These are phyloP conservation scores for Hypoxylon sp. DNA, from an alignment of 2,329 filamentous ascomycete species.

Conservation along the genomic window DNA sequence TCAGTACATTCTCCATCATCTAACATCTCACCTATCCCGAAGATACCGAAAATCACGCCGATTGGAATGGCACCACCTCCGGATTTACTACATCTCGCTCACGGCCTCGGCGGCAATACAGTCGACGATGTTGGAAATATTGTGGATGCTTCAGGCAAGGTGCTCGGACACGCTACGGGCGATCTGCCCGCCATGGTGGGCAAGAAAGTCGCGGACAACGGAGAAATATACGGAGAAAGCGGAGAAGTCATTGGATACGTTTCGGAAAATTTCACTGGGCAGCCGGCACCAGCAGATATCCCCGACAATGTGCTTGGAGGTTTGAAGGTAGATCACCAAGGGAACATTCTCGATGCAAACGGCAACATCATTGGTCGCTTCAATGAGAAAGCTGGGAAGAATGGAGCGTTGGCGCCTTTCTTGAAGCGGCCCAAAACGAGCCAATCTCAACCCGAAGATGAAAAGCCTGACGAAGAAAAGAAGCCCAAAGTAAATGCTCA, in stretches of 20 bases:
- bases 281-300: slow-evolving; percentile 45
- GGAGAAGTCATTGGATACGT: slow-evolving; percentile 61
- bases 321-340: slow-evolving; percentile 58
- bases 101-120: slow-evolving; percentile 60
- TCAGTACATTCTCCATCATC: slow-evolving; percentile 52
- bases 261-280: slow-evolving; percentile 55
- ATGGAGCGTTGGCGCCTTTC: slow-evolving; percentile 35
- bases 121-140: slow-evolving; percentile 69
- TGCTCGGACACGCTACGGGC: slow-evolving; percentile 65
- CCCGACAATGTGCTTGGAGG: slow-evolving; percentile 49
- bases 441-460: slow-evolving; percentile 43
- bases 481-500: slow-evolving; percentile 52
- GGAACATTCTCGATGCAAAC: slow-evolving; percentile 61
- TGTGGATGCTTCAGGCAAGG: slow-evolving; percentile 62
- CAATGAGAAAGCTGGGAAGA: slow-evolving; percentile 54
- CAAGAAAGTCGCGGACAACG: slow-evolving; percentile 58
- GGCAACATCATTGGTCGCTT: slow-evolving; percentile 63
- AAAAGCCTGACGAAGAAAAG: slow-evolving; percentile 38
- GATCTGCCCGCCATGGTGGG: slow-evolving; percentile 69
- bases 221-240: slow-evolving; percentile 60
- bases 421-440: slow-evolving; percentile 20
- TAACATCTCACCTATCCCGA: slow-evolving; percentile 57
- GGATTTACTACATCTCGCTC: slow-evolving; percentile 53
- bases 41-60: slow-evolving; percentile 58
- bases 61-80: slow-evolving; percentile 52